Conservation (phyloP, 2,329 filamentous ascomycete genomes). For the Calonectria pseudoturangicola region DNA sequence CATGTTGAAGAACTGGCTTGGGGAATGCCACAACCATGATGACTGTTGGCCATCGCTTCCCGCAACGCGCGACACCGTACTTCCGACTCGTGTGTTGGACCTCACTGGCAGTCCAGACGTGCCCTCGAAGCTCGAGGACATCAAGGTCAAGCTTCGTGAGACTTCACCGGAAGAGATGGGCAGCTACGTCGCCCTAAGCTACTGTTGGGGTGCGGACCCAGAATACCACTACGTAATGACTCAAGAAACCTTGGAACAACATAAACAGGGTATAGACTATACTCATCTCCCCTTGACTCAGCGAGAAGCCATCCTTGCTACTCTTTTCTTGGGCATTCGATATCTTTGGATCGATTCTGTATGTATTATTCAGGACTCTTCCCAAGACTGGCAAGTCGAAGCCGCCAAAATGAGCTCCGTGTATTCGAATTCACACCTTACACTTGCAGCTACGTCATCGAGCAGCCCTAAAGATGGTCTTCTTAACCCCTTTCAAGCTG, state of each 20-base stretch:
- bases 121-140: neutral
- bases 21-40: constrained; percentile 9
- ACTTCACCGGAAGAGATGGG: constrained; percentile 7
- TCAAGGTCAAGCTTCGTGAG: constrained; percentile 16
- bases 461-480: neutral
- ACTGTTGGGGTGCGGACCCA: constrained; percentile 24
- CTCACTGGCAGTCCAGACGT: constrained; percentile 15
- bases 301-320: constrained; percentile 34
- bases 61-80: neutral
- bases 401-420: constrained; percentile 38
- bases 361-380: constrained; percentile 41
- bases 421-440: constrained; percentile 46
- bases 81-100: constrained; percentile 24
- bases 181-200: constrained; percentile 14
- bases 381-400: constrained; percentile 39
- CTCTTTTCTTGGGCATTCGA: constrained; percentile 31
- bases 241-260: neutral
- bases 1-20: constrained; percentile 12
- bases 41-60: neutral
- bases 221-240: constrained; percentile 20
- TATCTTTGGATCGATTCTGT: constrained; percentile 46
- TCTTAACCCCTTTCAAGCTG: constrained; percentile 19
- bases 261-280: constrained; percentile 15
- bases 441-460: constrained; percentile 17
- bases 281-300: constrained; percentile 34